A percentile compares a stretch with the other conserved stretches of the same genome.
These are phyloP conservation scores for Fusarium sp. DNA, from an alignment of 2,329 filamentous ascomycete species.

Conservation along the genomic window DNA sequence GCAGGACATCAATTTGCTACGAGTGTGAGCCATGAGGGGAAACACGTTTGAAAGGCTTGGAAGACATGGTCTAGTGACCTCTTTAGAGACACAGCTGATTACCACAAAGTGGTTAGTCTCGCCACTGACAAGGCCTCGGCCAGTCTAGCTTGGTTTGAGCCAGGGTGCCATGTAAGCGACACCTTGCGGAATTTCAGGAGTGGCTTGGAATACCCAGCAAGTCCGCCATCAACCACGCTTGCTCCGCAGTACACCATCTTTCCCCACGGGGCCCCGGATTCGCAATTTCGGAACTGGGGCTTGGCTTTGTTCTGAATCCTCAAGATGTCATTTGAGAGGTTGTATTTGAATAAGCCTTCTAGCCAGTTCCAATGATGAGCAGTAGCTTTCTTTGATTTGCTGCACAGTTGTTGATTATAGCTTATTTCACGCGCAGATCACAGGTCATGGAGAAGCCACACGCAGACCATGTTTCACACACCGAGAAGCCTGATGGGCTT, in stretches of 20 bases:
- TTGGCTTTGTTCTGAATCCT: not conserved
- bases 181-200: not conserved
- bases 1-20: not conserved
- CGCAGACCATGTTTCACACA: constrained; percentile 28
- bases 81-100: not conserved
- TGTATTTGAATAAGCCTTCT: constrained; percentile 19
- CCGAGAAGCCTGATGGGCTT: constrained; percentile 11
- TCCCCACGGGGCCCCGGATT: constrained; percentile 24
- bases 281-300: constrained; percentile 31
- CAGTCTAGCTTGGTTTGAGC: not conserved
- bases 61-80: not conserved
- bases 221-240: not conserved
- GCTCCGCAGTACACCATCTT: not conserved
- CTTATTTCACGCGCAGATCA: not conserved
- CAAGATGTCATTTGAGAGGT: not conserved
- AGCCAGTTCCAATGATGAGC: not conserved
- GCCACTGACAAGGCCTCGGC: not conserved
- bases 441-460: constrained; percentile 30
- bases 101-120: not conserved
- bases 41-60: not conserved
- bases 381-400: not conserved
- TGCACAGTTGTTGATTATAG: not conserved
- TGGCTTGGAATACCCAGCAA: not conserved
- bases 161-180: not conserved
- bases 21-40: not conserved